Percentiles rank a stretch among this genome's conserved stretches.
phyloP scores from a whole-genome alignment of 1,139 yeast species.

The Fermentozyma sake region DNA sequence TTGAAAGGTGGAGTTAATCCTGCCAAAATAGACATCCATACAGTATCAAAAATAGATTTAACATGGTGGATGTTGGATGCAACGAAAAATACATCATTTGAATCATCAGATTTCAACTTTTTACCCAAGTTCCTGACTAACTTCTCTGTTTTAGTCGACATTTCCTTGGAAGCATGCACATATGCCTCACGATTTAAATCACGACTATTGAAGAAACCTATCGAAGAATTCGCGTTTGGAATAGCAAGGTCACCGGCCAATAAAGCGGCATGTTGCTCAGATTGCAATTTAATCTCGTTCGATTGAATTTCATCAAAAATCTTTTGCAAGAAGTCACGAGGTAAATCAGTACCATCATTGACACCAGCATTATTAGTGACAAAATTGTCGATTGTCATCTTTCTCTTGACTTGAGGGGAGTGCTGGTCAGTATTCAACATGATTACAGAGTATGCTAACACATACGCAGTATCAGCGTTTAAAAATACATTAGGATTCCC shows the following conservation, averaged over 20 bases:
- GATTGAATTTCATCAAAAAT: constrained; percentile 73
- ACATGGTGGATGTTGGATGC: constrained; percentile 88
- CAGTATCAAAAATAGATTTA: constrained; percentile 84
- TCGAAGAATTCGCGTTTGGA: constrained; percentile 29
- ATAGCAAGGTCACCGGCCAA: constrained; percentile 57
- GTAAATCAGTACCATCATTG: constrained; percentile 84
- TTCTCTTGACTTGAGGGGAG: constrained; percentile 75
- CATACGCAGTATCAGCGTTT: constrained; percentile 92
- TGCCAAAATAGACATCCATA: constrained; percentile 96
- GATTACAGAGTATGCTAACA: constrained; percentile 86
- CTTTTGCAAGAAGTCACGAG: constrained; percentile 62
- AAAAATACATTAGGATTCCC: constrained; percentile 86
- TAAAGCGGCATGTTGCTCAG: constrained; percentile 93
- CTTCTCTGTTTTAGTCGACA: constrained; percentile 84
- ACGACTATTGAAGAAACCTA: constrained; percentile 70
- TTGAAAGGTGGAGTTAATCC: constrained; percentile 92
- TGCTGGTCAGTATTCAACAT: constrained; percentile 93
- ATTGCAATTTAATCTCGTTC: constrained; percentile 84
- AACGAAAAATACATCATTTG: constrained; percentile 30
- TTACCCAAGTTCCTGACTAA: constrained; percentile 70
- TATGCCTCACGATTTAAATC: constrained; percentile 83
- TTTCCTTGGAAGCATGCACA: constrained; percentile 85
- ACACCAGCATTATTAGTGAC: constrained; percentile 86
- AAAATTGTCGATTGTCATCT: constrained; percentile 88
- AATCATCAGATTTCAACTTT: constrained; percentile 28